Conservation (phyloP, 2,329 filamentous ascomycete species). For the Diaporthe longicolla region DNA sequence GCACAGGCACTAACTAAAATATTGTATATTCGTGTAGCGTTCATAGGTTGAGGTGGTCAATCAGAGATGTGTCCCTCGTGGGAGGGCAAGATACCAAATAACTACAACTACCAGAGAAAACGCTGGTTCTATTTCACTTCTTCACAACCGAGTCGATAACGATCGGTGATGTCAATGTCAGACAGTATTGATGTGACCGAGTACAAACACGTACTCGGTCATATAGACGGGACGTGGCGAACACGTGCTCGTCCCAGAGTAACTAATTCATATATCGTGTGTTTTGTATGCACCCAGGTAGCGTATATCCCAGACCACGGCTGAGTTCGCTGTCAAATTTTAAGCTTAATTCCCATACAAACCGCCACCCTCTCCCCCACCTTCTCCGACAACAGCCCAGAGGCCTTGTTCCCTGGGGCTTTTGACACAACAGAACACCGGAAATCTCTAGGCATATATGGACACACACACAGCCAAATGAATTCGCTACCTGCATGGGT, state of each 20-base stretch:
- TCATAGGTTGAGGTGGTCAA: neutral
- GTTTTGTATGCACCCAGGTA: neutral
- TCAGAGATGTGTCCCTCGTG: neutral
- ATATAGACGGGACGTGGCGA: neutral
- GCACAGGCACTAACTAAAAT: neutral
- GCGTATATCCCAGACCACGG: neutral
- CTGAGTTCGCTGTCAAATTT: constrained; percentile 11
- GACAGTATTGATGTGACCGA: too few species aligned
- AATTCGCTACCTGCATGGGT: neutral
- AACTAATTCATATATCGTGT: neutral
- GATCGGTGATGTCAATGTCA: neutral
- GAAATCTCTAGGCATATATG: neutral
- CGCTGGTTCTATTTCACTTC: neutral
- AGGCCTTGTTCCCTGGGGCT: constrained; percentile 20
- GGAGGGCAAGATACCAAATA: neutral
- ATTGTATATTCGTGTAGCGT: constrained; percentile 14
- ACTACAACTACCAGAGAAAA: neutral
- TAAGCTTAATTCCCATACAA: constrained; percentile 32
- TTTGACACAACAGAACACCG: neutral
- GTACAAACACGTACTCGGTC: neutral
- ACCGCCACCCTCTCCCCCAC: neutral
- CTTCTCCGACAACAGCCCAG: neutral
- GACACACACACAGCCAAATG: neutral
- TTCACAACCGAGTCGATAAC: too few species aligned
- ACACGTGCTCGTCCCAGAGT: neutral